Base-by-base conservation (phyloP, 75 land plant genomes). In the Sequoia sempervirens region DNA sequence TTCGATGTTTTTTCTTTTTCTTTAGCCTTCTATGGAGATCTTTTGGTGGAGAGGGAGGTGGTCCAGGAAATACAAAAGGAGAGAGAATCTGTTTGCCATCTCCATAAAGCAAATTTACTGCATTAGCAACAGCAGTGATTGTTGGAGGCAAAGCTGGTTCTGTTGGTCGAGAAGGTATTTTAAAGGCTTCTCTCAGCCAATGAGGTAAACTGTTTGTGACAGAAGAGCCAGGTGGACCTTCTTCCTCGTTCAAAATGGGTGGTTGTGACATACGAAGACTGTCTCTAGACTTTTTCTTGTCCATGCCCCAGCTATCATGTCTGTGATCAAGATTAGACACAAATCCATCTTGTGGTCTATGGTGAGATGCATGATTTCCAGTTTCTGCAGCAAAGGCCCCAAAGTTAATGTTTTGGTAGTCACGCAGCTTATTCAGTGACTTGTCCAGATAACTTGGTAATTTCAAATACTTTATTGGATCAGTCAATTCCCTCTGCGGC, bases 121-220 rank as follows among this genome's bases (percentile, higher is more conserved):
- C 95, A 37, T 94, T 93, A 38, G 95, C 94, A 36, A 98, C 91
- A 37, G 99, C 99, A 50, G 95, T 90, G 40, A 96, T 90, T 74
- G 89, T 85, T 40, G 98, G 99, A 13, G 99, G 95, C 41, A 98
- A 75, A 1, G 89, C 84, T 68, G 94, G 90, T 53, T 88, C 93
- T 43, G 88, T 86, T 9, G 92, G 87, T 45, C 83, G 88, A 50
- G 89, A 80, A 28, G 90, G 89, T 26, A 85, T 79, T 84, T 79
- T 92, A 64, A 98, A 94, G 81, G 99, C 99, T 82, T 96, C 95
- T 12, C 95, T 90, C 80, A 98, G 89, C 99, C 99, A 98, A 81
- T 98, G 99, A 40, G 99, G 99, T 50, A 98, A 90, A 81, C 87
- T 97, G 82, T 88, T 85, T 75, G 84, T 45, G 7, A 86, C 83